Conservation (phyloP, 1,139 yeast species). For the Pichia sp. region DNA sequence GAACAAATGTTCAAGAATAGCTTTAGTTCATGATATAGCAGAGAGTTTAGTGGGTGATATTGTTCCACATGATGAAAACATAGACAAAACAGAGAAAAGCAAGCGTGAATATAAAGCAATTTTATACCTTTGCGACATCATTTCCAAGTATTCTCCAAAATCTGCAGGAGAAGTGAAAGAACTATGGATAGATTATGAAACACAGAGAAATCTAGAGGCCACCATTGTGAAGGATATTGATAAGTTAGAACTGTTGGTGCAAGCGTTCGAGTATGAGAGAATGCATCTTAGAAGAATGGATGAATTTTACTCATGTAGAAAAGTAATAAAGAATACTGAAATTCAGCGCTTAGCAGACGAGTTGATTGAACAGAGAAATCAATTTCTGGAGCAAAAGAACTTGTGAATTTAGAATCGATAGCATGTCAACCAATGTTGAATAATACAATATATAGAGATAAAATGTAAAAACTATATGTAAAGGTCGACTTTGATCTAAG, state of each 20-base stretch:
- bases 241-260: slow-evolving; percentile 86
- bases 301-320: slow-evolving; percentile 65
- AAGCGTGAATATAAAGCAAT: slow-evolving; percentile 77
- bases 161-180: slow-evolving; percentile 67
- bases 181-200: slow-evolving; percentile 89
- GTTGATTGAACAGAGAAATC: slow-evolving; percentile 54
- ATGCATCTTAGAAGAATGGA: slow-evolving; percentile 55
- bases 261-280: slow-evolving; percentile 86
- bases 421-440: neutral
- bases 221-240: slow-evolving; percentile 90
- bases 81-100: slow-evolving; percentile 55
- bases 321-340: slow-evolving; percentile 66
- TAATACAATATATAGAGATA: neutral
- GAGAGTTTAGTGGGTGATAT: slow-evolving; percentile 93
- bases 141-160: slow-evolving; percentile 56
- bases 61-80: slow-evolving; percentile 67
- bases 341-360: slow-evolving; percentile 69
- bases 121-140: slow-evolving; percentile 56
- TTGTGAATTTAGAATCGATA: slow-evolving; percentile 4
- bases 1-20: slow-evolving; percentile 70
- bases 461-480: neutral
- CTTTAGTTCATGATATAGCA: slow-evolving; percentile 91
- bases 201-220: slow-evolving; percentile 77
- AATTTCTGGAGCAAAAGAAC: slow-evolving; percentile 34
- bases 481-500: neutral